Evolutionary conservation across 768 basidiomycete genomes (phyloP), one percentile per base, ranked within the genome.

Genomic region (Serendipita sp.): DNA sequence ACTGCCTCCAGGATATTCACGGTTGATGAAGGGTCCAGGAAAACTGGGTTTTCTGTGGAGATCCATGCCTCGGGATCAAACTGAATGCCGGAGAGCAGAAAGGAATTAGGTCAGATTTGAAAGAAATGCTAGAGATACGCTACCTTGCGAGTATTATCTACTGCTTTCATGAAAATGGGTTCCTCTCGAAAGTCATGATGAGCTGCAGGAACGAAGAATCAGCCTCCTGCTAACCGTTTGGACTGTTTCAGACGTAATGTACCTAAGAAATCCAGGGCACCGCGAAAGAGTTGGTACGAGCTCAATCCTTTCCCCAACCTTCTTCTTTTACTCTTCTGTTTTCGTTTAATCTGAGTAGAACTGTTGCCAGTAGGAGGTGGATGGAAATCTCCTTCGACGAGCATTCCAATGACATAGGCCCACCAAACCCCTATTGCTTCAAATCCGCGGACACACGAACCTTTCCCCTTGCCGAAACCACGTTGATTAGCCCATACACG

Each of bases 401-500:
- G 68, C 42, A 83, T 66, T 31, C 78, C 81, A 26, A 91, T 71
- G 0, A 91, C 65, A 0, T 78, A 79, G 48, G 74, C 73, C 90
- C 90, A 92, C 80, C 78, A 86, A 3, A 76, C 69, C 0, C 77
- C 69, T 16, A 65, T 75, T 4, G 78, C 78, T 68, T 83, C 86
- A 69, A 85, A 93, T 16, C 89, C 89, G 68, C 78, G 75, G 2
- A 88, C 75, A 67, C 82, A 85, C 65, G 81, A 69, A 43, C 76
- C 72, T 2, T 73, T 71, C 11, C 85, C 82, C n/a, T 65, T 60
- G 30, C 65, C 68, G 66, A 85, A 92, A 0, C 91, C 91, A 43
- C 93, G 78, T 67, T 93, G 87, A 58, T 84, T 83, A 1, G 89
- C 90, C 96, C 96, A 99, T 16, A 94, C 80, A 9, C 90, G 81